A percentile compares a stretch with the other conserved stretches of the same genome.
Conservation (phyloP, 441 rosid genomes). For the Melastoma candidum region DNA sequence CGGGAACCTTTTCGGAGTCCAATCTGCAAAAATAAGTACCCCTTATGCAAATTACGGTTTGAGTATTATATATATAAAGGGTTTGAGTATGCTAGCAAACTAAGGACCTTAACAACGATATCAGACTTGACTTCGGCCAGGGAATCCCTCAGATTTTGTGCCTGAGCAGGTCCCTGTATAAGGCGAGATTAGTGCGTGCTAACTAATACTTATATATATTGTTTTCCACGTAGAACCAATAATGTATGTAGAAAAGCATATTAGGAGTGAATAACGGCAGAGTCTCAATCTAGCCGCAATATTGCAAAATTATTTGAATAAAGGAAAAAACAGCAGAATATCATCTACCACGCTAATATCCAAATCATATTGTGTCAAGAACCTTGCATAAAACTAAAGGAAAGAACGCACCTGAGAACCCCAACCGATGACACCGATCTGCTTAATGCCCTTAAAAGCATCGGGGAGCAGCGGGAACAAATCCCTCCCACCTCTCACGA, state of each 20-base stretch:
- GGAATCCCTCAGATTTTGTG: conserved; percentile 88
- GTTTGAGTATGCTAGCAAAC: too few relatives aligned
- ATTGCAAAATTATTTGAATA: too few relatives aligned
- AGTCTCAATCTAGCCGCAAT: too few relatives aligned
- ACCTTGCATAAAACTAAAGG: neutral
- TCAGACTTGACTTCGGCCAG: conserved; percentile 75
- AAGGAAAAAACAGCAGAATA: too few relatives aligned
- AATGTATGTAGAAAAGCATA: too few relatives aligned
- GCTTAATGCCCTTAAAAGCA: conserved; percentile 81
- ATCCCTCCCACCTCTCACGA: conserved; percentile 87
- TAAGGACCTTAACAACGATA: conserved; percentile 58
- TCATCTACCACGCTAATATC: neutral
- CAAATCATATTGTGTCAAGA: neutral
- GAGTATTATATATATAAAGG: too few relatives aligned
- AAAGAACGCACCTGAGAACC: conserved; percentile 54
- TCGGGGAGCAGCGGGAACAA: conserved; percentile 67
- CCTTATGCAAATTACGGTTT: too few relatives aligned
- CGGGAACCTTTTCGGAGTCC: conserved; percentile 89
- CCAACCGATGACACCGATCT: conserved; percentile 95
- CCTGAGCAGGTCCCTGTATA: conserved; percentile 82
- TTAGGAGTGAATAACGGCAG: too few relatives aligned
- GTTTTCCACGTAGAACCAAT: too few relatives aligned
- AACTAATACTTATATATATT: neutral
- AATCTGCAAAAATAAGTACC: conserved; percentile 29
- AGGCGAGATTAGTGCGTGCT: neutral